Conservation (phyloP, 768 basidiomycete species). For the Polyporus arcularius region DNA sequence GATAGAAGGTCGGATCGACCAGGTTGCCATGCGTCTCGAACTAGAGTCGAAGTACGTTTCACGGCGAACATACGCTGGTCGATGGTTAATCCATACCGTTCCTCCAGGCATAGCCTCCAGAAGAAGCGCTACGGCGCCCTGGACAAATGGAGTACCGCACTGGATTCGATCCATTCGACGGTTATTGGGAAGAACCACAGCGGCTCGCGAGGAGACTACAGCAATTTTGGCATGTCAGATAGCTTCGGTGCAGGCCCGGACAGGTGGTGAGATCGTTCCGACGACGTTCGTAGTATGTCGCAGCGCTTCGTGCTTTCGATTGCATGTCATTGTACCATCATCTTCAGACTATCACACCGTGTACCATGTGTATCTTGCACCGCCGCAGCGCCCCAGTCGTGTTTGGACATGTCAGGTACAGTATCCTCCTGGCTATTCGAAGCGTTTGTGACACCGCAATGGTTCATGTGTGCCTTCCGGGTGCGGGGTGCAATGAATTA, state of each 20-base stretch:
- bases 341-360: background rate
- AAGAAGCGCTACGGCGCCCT: slow-evolving; percentile 83
- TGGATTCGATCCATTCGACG: slow-evolving; percentile 74
- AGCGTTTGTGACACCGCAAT: background rate
- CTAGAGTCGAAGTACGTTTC: slow-evolving; percentile 77
- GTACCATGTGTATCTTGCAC: background rate
- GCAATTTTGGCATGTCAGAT: slow-evolving; percentile 13
- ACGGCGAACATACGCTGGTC: background rate
- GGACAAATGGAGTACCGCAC: slow-evolving; percentile 79
- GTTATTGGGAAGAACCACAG: slow-evolving; percentile 72
- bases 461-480: background rate
- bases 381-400: background rate
- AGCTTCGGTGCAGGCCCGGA: slow-evolving; percentile 3
- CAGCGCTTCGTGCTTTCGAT: slow-evolving; percentile 12
- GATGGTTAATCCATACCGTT: background rate
- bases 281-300: slow-evolving; percentile 1
- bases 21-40: slow-evolving; percentile 91
- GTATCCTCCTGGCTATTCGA: background rate
- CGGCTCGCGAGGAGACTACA: slow-evolving; percentile 24
- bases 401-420: background rate
- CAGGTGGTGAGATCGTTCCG: background rate
- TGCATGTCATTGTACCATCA: slow-evolving; percentile 8
- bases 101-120: slow-evolving; percentile 76
- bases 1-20: slow-evolving; percentile 95
- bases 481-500: background rate